Base-by-base conservation (phyloP, 73 alveolate genomes). In the Paramecium octaurelia region DNA sequence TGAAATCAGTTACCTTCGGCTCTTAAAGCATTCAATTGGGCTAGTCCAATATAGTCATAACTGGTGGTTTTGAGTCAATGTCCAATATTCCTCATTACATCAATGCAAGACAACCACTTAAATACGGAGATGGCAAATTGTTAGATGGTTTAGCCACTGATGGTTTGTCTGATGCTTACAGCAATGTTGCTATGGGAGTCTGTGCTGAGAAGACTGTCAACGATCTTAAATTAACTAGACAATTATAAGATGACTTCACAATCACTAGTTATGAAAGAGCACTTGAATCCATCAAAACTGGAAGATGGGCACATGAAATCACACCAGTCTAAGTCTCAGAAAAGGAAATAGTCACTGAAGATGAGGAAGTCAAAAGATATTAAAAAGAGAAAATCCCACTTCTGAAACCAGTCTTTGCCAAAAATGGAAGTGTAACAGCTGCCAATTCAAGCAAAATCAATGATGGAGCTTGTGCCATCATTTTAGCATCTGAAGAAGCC, bases 61-160 rank as follows among this genome's bases (percentile, higher is more conserved):
- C 98, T 34, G 99, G 99, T 20, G 99, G 99, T 4, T 88, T 96
- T 93, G 99, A 96, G 84, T 43, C 95, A 88, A 96, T 96, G 99
- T 92, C 97, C 64, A 96, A 96, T 85, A 86, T 88, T 69, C 99
- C 99, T 86, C 94, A 88, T 58, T 95, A 95, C 59, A 60, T 93
- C 5, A 40, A 70, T 77, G 86, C 60, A 77, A 93, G 98, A 95
- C 86, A 80, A 58, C 96, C 96, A 31, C 73, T 94, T 20, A 73
- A 93, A 64, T 95, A 95, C 48, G 97, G 97, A 11, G 94, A 96
- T 69, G 95, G 93, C 9, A 87, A 87, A 44, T 88, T 95, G 21
- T 59, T 95, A 9, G 98, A 96, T 70, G 93, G 96, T 16, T 87
- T 96, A 75, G 92, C 93, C 46, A 88, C 36, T 58, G 98, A 96